Evolutionary conservation across 2,329 filamentous ascomycete species (phyloP), one percentile per base, ranked within the genome.

Genomic region (Pseudocercospora vitis): DNA sequence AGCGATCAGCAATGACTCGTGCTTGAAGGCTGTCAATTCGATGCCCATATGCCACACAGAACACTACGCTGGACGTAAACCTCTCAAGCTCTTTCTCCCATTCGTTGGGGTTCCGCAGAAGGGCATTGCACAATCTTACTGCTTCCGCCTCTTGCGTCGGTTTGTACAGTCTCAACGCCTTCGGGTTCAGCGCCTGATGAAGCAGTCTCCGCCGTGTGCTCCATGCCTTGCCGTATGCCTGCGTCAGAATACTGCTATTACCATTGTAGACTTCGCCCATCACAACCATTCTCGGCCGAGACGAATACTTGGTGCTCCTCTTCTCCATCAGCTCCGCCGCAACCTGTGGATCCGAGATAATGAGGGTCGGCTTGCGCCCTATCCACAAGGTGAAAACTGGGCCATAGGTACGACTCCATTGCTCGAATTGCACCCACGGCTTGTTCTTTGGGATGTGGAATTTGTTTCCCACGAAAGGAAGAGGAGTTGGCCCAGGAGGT

Each of bases 21-120:
- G 78, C 71, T 18, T 77, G 70, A 16, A 76, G 60, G 1, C 76
- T 75, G 53, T 79, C 74, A 49, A 79, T 75, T 5, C 77, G 73
- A 52, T 78, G 76, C 0, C 78, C 78, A 58, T 80, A 81, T 3
- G 76, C 71, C 3, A 80, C 74, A 4, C 73, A 76, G 56, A 80
- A 78, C 4, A 79, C 76, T 26, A 80, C 70, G 56, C 74, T 76
- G 1, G 74, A 72, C 0, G 77, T 77, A 57, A 77, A 81, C 0
- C 75, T 70, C 59, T 79, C 74, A 19, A 79, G 70, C 14, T 73
- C 68, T 45, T 73, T 71, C 56, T 77, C 76, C 68, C 77, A 80
- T 19, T 71, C 70, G 1, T 58, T 51, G 0, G 74, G 70, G 4
- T 66, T 67, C 3, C 65, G 52, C 9, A 80, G 63, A 4, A 81